Evolutionary conservation across 2,329 filamentous ascomycete species (phyloP).

Genomic region (Boeremia exigua): DNA sequence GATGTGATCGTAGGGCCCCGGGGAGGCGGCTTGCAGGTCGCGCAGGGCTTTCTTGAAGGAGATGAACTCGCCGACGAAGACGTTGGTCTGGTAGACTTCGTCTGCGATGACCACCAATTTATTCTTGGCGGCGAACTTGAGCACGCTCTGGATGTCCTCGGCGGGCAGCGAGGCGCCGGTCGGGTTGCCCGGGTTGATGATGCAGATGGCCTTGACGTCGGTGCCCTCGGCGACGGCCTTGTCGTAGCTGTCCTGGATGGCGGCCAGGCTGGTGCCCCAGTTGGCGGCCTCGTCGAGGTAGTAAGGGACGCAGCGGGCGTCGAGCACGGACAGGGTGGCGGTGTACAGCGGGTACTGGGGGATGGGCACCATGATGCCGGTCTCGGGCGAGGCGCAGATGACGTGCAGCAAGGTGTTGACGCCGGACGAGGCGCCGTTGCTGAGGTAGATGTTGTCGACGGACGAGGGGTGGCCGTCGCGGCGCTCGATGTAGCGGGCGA

Average conservation of each 20-base stretch:
- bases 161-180: conserved; percentile 85
- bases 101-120: conserved; percentile 90
- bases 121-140: conserved; percentile 85
- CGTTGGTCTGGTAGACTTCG: conserved; percentile 99
- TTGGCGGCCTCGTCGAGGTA: conserved; percentile 83
- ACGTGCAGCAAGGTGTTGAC: conserved; percentile 93
- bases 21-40: conserved; percentile 72
- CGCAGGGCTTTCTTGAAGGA: conserved; percentile 93
- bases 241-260: conserved; percentile 74
- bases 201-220: conserved; percentile 89
- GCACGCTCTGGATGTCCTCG: conserved; percentile 80
- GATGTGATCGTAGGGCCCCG: conserved; percentile 78
- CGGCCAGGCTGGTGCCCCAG: conserved; percentile 87
- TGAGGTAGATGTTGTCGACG: conserved; percentile 84
- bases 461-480: conserved; percentile 89
- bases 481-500: conserved; percentile 90
- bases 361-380: conserved; percentile 90
- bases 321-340: conserved; percentile 82
- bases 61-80: conserved; percentile 92
- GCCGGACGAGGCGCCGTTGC: conserved; percentile 87
- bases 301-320: conserved; percentile 90
- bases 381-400: conserved; percentile 77
- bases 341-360: conserved; percentile 99
- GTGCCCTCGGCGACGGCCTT: conserved; percentile 78
- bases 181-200: conserved; percentile 98